These are phyloP conservation scores for Termitomyces titanicus DNA, from an alignment of 768 basidiomycete genomes.

Conservation along the genomic window DNA sequence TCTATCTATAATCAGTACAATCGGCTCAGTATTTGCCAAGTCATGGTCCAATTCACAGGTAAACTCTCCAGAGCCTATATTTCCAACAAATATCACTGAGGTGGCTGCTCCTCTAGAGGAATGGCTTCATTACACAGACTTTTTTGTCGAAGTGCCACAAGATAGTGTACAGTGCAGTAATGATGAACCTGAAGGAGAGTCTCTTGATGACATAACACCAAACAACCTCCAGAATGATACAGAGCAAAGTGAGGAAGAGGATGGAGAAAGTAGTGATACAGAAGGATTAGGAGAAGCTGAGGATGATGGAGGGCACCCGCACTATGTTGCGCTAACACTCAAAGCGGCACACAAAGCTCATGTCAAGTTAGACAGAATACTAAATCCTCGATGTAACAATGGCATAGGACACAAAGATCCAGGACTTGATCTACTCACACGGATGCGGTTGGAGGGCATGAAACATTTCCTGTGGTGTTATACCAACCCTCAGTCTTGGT, in stretches of 20 bases:
- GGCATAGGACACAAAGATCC: slow-evolving; percentile 3
- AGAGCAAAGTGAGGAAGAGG: too few relatives aligned
- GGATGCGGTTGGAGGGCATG: too few relatives aligned
- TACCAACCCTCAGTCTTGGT: too few relatives aligned
- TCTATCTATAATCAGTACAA: too few relatives aligned
- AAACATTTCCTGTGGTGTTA: too few relatives aligned
- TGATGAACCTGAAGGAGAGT: too few relatives aligned
- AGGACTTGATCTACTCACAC: slow-evolving; percentile 3
- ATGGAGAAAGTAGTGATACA: background rate
- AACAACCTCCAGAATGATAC: background rate
- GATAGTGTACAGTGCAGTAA: background rate
- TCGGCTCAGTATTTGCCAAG: too few relatives aligned
- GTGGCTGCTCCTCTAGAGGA: background rate
- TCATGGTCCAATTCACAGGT: too few relatives aligned
- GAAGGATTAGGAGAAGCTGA: background rate
- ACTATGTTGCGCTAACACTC: background rate
- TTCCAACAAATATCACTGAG: background rate
- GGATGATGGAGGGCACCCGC: background rate
- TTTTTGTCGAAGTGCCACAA: background rate
- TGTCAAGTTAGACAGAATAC: background rate
- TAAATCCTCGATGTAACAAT: background rate
- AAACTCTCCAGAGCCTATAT: too few relatives aligned
- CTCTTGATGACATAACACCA: background rate
- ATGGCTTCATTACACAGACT: too few relatives aligned
- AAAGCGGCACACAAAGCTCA: background rate